These are phyloP conservation scores for Sugiyamaella xylanicola DNA, from an alignment of 1,139 yeast species.

Conservation along the genomic window DNA sequence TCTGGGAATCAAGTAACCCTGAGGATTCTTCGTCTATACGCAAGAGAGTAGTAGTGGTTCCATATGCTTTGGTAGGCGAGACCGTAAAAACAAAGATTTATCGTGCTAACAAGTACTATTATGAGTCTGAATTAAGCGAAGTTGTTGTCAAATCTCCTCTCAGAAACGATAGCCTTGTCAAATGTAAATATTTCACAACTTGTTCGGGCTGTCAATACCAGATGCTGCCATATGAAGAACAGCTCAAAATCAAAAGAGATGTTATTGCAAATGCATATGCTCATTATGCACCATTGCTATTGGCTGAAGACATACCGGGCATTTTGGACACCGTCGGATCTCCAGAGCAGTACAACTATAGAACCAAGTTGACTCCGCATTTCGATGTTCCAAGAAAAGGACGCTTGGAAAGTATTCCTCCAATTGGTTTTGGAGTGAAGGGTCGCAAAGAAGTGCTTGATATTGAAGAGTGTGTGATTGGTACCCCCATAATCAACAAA, in stretches of 20 bases:
- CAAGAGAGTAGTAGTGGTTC: slow-evolving; percentile 58
- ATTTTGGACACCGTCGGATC: slow-evolving; percentile 72
- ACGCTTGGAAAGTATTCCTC: slow-evolving; percentile 54
- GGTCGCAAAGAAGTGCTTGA: slow-evolving; percentile 80
- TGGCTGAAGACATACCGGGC: slow-evolving; percentile 53
- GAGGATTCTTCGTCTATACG: slow-evolving; percentile 22
- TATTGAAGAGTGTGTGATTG: slow-evolving; percentile 91
- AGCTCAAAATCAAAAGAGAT: slow-evolving; percentile 67
- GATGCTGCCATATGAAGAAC: slow-evolving; percentile 69
- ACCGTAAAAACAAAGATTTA: slow-evolving; percentile 66
- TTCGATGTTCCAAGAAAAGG: slow-evolving; percentile 74
- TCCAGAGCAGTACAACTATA: slow-evolving; percentile 72
- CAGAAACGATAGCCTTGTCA: slow-evolving; percentile 58
- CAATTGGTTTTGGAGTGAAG: slow-evolving; percentile 84
- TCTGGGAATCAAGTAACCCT: slow-evolving; percentile 24
- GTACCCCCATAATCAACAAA: slow-evolving; percentile 71
- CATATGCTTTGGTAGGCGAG: slow-evolving; percentile 90
- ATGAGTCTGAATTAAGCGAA: slow-evolving; percentile 70
- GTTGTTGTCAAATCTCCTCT: slow-evolving; percentile 50
- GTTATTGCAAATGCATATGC: slow-evolving; percentile 83
- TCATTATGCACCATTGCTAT: slow-evolving; percentile 61
- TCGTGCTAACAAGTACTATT: slow-evolving; percentile 75
- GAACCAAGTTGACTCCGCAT: slow-evolving; percentile 96
- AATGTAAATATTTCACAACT: slow-evolving; percentile 74
- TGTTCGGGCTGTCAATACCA: slow-evolving; percentile 96